Evolutionary conservation across 139 green algal species (phyloP).

Genomic region (Desmodesmus armatus): DNA sequence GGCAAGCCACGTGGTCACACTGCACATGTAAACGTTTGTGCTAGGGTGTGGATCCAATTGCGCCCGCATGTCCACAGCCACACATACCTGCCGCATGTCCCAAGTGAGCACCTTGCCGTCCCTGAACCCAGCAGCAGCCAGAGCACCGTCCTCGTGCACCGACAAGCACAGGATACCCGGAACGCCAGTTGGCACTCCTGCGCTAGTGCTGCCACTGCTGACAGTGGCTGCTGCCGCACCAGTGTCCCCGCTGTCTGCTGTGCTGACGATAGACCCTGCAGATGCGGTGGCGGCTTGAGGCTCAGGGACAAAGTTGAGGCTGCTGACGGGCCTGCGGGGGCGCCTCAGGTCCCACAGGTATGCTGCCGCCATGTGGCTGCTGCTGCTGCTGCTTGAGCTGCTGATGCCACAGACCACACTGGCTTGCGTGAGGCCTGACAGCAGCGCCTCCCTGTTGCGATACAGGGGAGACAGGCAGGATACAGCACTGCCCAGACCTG

Average conservation of each 20-base stretch:
- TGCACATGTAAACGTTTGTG: too few relatives aligned
- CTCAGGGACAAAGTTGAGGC: not conserved
- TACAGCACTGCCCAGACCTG: constrained; percentile 13
- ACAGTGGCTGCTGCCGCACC: too few relatives aligned
- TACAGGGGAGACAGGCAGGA: not conserved
- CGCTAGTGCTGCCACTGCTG: not conserved
- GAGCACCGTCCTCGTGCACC: constrained; percentile 23
- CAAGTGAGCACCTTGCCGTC: constrained; percentile 13
- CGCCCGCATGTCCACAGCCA: too few relatives aligned
- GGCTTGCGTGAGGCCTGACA: not conserved
- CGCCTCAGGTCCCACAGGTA: constrained; percentile 14
- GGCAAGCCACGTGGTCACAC: too few relatives aligned
- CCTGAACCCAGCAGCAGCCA: constrained; percentile 5
- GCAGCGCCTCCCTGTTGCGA: not conserved
- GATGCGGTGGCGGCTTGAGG: too few relatives aligned
- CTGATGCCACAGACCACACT: too few relatives aligned
- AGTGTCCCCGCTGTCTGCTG: too few relatives aligned
- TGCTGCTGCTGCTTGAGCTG: not conserved
- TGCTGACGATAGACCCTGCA: too few relatives aligned
- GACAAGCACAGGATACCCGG: not conserved
- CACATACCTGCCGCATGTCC: constrained; percentile 38
- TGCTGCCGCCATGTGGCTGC: not conserved
- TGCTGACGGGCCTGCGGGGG: not conserved
- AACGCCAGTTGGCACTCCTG: not conserved
- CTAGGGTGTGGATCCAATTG: too few relatives aligned